Evolutionary conservation across 495 filamentous ascomycete species (phyloP), one percentile per base, ranked within the genome.

Genomic region (Cudoniella acicularis): DNA sequence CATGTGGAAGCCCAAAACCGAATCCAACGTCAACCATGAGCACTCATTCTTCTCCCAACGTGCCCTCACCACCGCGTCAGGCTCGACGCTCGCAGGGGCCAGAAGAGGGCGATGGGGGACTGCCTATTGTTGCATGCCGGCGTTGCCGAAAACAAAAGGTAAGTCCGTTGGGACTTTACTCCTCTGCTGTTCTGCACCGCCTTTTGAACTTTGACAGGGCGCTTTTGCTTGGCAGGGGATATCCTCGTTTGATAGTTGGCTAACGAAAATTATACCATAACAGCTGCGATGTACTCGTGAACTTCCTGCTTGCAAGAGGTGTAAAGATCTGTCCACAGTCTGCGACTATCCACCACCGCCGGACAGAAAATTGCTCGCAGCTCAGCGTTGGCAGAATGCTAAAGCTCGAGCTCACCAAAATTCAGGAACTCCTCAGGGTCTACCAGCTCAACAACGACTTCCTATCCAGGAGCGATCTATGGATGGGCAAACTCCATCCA

Each of bases 241-340:
- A 40, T 40, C 56, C 53, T 64, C 82, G n/a, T 36, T 36, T 13
- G 4, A 4, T 13, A 36, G 13, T 36, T 36, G 30, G 30, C 30
- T 36, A 13, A 47, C 43, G 8, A 17, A 9, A 4, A 17, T 17
- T 21, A 4, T 17, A 4, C 17, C n/a, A 9, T n/a, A 47, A 47
- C n/a, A 63, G 60, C 43, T 63, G 43, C 48, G 47, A 10, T 63
- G 60, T 54, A 54, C 60, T 25, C 24, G 55, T 17, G 60, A 63
- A 11, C 21, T 26, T 13, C 60, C 60, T 24, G 52, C 18, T 11
- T 63, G 60, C 55, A 63, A 59, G 22, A 50, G 60, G 49, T 63
- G 60, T 24, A 50, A 26, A 24, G 22, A 41, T 22, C 52, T 63
- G 26, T 47, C 55, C 9, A 54, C 55, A 11, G 30, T 49, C 18